phyloP scores from a whole-genome alignment of 768 basidiomycete genomes.

The Tephrocybe sp. region DNA sequence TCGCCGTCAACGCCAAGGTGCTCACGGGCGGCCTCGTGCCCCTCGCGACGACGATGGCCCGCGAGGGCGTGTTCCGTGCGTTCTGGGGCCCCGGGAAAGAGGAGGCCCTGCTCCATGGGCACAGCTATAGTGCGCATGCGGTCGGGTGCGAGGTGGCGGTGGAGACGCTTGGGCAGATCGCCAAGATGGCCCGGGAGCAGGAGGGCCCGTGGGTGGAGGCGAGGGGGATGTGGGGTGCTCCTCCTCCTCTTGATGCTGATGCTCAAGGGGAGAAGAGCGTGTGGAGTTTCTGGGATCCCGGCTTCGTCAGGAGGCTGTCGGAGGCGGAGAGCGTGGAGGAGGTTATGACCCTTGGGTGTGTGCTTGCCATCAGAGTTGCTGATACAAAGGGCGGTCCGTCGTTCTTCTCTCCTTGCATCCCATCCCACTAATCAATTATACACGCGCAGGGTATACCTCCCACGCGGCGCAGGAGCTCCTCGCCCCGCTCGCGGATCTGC shows the following conservation, averaged over 20 bases:
- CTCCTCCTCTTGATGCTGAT: slow-evolving; percentile 8
- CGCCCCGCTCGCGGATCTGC: slow-evolving; percentile 39
- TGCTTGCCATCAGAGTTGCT: slow-evolving; percentile 75
- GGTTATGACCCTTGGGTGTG: slow-evolving; percentile 85
- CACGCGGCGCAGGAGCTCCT: slow-evolving; percentile 68
- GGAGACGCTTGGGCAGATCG: slow-evolving; percentile 69
- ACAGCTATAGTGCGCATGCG: slow-evolving; percentile 94
- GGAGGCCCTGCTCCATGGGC: slow-evolving; percentile 90
- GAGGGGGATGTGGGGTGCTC: slow-evolving; percentile 53
- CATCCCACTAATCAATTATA: neutral
- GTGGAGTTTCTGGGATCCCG: slow-evolving; percentile 90
- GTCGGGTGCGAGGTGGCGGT: slow-evolving; percentile 92
- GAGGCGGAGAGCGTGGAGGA: slow-evolving; percentile 57
- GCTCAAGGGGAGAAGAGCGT: slow-evolving; percentile 24
- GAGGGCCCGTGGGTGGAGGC: slow-evolving; percentile 55
- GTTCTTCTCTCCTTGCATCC: neutral
- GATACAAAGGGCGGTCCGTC: slow-evolving; percentile 54
- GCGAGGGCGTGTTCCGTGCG: slow-evolving; percentile 74
- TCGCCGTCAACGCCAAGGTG: slow-evolving; percentile 90
- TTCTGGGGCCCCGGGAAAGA: slow-evolving; percentile 76
- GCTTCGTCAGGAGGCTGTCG: slow-evolving; percentile 68
- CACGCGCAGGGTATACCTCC: slow-evolving; percentile 49
- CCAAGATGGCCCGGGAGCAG: slow-evolving; percentile 34
- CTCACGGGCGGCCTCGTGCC: slow-evolving; percentile 93
- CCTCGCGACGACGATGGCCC: slow-evolving; percentile 81